These are phyloP conservation scores for Candida manassasensis DNA, from an alignment of 805 yeast species.

Conservation along the genomic window DNA sequence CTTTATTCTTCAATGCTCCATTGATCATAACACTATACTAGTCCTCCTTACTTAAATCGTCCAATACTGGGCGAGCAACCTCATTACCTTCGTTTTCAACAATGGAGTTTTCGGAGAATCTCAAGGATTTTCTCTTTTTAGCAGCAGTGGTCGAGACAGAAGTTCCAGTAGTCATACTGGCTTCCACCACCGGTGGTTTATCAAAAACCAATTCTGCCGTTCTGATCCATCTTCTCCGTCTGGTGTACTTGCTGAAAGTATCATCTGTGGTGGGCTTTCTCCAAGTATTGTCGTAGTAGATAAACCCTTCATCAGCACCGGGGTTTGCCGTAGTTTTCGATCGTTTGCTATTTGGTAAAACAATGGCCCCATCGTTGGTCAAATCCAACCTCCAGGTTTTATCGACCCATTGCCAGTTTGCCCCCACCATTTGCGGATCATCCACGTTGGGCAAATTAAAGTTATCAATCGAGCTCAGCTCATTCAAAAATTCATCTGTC, in stretches of 20 bases:
- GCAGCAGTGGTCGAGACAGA: slow-evolving; percentile 6
- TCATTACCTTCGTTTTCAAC: background rate
- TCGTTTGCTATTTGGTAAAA: slow-evolving; percentile 56
- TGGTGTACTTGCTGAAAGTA: slow-evolving; percentile 82
- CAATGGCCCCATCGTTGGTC: slow-evolving; percentile 82
- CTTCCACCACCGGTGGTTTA: background rate
- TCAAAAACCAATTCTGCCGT: slow-evolving; percentile 75
- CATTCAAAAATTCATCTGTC: slow-evolving; percentile 95
- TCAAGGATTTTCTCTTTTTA: slow-evolving; percentile 36
- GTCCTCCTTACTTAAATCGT: too few species aligned
- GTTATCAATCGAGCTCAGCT: slow-evolving; percentile 67
- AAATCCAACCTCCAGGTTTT: slow-evolving; percentile 86
- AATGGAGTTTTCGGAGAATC: slow-evolving; percentile 31
- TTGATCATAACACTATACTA: too few species aligned
- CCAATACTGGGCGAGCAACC: too few species aligned
- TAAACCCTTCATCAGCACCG: slow-evolving; percentile 73
- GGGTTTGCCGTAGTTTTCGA: slow-evolving; percentile 64
- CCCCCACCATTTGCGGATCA: slow-evolving; percentile 51
- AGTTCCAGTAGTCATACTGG: slow-evolving; percentile 2
- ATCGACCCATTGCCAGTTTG: slow-evolving; percentile 95
- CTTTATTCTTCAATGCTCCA: too few species aligned
- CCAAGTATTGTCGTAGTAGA: slow-evolving; percentile 93
- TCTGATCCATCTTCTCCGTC: slow-evolving; percentile 94
- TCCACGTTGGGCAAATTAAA: slow-evolving; percentile 77
- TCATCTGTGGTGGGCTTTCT: slow-evolving; percentile 85